Evolutionary conservation across 2,329 filamentous ascomycete species (phyloP).

Genomic region (Teratosphaeria destructans): DNA sequence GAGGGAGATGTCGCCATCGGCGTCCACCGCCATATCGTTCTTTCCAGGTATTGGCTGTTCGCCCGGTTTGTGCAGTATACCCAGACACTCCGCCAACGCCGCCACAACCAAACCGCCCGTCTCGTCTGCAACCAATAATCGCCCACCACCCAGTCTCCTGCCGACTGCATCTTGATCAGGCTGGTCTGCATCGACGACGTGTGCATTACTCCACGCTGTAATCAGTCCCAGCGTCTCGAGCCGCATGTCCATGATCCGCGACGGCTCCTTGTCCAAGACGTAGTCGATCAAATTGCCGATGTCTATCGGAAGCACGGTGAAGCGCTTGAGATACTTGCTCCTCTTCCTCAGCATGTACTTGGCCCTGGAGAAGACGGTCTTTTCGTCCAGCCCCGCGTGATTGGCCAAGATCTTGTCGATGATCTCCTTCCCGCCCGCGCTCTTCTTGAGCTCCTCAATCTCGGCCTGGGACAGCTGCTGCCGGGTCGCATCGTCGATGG

Average conservation of each 20-base stretch:
- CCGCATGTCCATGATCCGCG: slow-evolving; percentile 73
- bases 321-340: slow-evolving; percentile 83
- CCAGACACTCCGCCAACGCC: slow-evolving; percentile 80
- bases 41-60: slow-evolving; percentile 4
- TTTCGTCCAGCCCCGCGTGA: slow-evolving; percentile 82
- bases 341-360: slow-evolving; percentile 95
- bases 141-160: slow-evolving; percentile 38
- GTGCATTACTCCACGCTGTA: slow-evolving; percentile 83
- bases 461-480: slow-evolving; percentile 67
- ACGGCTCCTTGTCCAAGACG: slow-evolving; percentile 68
- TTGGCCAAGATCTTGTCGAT: slow-evolving; percentile 88
- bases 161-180: slow-evolving; percentile 8
- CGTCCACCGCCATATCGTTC: slow-evolving; percentile 19
- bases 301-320: slow-evolving; percentile 76
- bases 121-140: slow-evolving; percentile 80
- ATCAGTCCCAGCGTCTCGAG: slow-evolving; percentile 74
- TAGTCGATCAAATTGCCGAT: slow-evolving; percentile 65
- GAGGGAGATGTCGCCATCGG: slow-evolving; percentile 6
- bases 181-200: slow-evolving; percentile 48
- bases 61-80: slow-evolving; percentile 46
- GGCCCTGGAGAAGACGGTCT: slow-evolving; percentile 83
- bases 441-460: slow-evolving; percentile 59
- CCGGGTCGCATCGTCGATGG: slow-evolving; percentile 51
- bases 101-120: slow-evolving; percentile 74
- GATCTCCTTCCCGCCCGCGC: slow-evolving; percentile 72